A percentile compares a stretch with the other conserved stretches of the same genome.
Conservation (phyloP, 148 eudicot genomes). For the Vaccinium darrowii region DNA sequence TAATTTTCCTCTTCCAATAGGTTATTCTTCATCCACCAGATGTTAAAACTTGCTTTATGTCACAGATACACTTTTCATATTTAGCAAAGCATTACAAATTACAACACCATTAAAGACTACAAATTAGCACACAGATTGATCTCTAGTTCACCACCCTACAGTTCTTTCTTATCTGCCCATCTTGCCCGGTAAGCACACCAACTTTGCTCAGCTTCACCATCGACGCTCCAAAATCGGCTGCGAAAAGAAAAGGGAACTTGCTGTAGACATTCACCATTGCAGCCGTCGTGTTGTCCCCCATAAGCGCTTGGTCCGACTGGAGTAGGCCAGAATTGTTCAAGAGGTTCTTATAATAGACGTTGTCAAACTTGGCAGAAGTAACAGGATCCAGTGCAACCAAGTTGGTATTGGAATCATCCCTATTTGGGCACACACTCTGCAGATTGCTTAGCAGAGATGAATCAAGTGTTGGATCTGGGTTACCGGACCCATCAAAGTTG, state of each 20-base stretch:
- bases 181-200: slow-evolving; percentile 58
- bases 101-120: background rate
- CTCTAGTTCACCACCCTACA: slow-evolving; percentile 57
- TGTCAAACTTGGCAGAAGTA: slow-evolving; percentile 52
- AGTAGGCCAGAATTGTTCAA: slow-evolving; percentile 59
- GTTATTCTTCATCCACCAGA: background rate
- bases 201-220: slow-evolving; percentile 55
- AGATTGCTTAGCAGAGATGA: slow-evolving; percentile 39
- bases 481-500: slow-evolving; percentile 55
- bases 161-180: slow-evolving; percentile 62
- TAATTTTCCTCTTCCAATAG: background rate
- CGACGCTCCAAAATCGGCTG: slow-evolving; percentile 52
- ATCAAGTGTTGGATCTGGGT: slow-evolving; percentile 62
- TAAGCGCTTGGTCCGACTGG: slow-evolving; percentile 66
- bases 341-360: slow-evolving; percentile 50
- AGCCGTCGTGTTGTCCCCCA: slow-evolving; percentile 49
- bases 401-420: slow-evolving; percentile 45
- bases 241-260: slow-evolving; percentile 40
- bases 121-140: background rate
- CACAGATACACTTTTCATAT: background rate
- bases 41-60: background rate
- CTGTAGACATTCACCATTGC: slow-evolving; percentile 43
- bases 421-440: slow-evolving; percentile 51
- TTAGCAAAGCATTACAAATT: background rate
- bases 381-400: slow-evolving; percentile 56